Evolutionary conservation across 352 stramenopile species (phyloP).

Genomic region (Phytophthora multivora): DNA sequence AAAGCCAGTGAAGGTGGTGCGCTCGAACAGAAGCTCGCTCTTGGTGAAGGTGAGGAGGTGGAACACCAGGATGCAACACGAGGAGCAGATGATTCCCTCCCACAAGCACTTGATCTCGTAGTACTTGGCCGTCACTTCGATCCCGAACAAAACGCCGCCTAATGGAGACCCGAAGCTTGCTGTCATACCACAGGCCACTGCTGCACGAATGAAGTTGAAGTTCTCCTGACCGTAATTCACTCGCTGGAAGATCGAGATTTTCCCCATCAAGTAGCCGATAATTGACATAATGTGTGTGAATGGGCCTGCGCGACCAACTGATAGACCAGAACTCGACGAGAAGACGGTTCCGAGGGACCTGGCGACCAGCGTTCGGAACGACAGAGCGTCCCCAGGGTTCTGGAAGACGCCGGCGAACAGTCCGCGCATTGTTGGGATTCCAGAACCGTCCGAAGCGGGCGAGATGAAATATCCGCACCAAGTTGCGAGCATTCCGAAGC

Average conservation of each 20-base stretch:
- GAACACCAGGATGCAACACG: constrained; percentile 79
- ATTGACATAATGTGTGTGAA: constrained; percentile 80
- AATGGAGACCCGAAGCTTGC: constrained; percentile 83
- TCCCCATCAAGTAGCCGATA: constrained; percentile 71
- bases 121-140: constrained; percentile 83
- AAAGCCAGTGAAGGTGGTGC: constrained; percentile 77
- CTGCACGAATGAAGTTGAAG: constrained; percentile 73
- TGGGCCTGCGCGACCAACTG: constrained; percentile 66
- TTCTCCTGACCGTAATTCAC: constrained; percentile 74
- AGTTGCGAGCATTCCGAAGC: constrained; percentile 55
- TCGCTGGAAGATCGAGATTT: constrained; percentile 67
- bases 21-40: constrained; percentile 75
- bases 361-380: constrained; percentile 66
- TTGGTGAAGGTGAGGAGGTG: constrained; percentile 79
- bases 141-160: constrained; percentile 78
- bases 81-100: constrained; percentile 84
- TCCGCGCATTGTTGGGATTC: constrained; percentile 75
- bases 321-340: constrained; percentile 66
- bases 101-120: constrained; percentile 88
- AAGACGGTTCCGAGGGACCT: constrained; percentile 72
- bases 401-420: constrained; percentile 79
- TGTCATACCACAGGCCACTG: constrained; percentile 78
- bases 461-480: constrained; percentile 61
- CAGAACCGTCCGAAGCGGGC: constrained; percentile 65
- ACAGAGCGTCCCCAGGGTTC: constrained; percentile 69